Base-by-base conservation (phyloP, 495 filamentous ascomycete genomes). In the Hypoxylon trugodes region DNA sequence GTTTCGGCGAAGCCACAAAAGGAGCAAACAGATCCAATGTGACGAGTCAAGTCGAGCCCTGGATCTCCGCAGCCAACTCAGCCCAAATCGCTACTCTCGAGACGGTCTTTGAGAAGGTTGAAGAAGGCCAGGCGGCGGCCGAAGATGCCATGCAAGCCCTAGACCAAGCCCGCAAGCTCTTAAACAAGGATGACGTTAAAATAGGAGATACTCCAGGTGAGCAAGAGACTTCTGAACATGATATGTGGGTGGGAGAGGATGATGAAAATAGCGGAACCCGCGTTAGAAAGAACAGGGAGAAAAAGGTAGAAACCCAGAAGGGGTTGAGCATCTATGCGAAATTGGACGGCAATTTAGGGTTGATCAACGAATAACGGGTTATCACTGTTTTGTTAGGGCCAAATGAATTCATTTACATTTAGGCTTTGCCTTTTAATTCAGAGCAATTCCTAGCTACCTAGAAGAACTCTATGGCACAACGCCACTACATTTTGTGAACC, bases 61-160 rank as follows among this genome's bases (percentile, higher is more conserved):
- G 82, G 82, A 77, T 81, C 10, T 78, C 75, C 50, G 80, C 83
- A 0, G 77, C 80, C 0, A 73, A 81, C 37, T 74, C 76, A 1
- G 80, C 80, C 59, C 81, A 81, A 59, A 81, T 82, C 26, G 62
- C 73, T 0, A 80, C 75, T 0, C 69, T 82, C 5, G 79, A 82
- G 50, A 68, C 72, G 1, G 78, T 80, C 8, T 78, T 78, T 7
- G 78, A 83, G 40, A 81, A 79, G 25, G 77, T 78, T 4, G 78
- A 79, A 25, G 74, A 76, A 46, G 81, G 77, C 0, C 77, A 83
- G 41, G 47, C 79, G 1, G 75, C 76, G 2, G 65, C 83, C 0
- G 75, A 79, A 16, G 70, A 70, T 4, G 74, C 77, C n/a, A 74
- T 80, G 70, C 66, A 74, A 33, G 65, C 74, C 0, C 61, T 81